These are phyloP conservation scores for Aurinia saxatilis DNA, from an alignment of 345 rosid genomes.

Conservation along the genomic window DNA sequence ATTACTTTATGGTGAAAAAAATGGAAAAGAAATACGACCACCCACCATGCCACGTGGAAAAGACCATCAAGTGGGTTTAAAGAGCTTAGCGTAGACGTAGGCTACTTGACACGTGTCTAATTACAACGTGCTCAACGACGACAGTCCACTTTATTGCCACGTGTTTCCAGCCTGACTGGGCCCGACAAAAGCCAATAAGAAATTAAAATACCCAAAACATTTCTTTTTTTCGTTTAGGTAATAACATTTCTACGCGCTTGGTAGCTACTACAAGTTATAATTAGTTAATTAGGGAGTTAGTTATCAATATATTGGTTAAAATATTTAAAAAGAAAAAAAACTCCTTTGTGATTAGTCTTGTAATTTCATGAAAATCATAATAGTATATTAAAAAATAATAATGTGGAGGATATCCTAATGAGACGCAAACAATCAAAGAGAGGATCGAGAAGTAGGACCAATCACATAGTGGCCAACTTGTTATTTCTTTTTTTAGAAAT, in stretches of 20 bases:
- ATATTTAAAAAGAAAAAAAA: too few relatives aligned
- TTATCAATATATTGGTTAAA: too few relatives aligned
- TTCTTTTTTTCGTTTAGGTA: background rate
- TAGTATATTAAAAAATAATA: too few relatives aligned
- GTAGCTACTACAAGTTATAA: background rate
- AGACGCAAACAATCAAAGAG: conserved; percentile 29
- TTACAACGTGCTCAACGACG: conserved; percentile 24
- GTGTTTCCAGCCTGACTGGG: conserved; percentile 33
- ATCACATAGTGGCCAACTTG: conserved; percentile 26
- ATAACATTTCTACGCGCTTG: background rate
- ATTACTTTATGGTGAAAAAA: background rate
- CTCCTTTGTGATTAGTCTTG: too few relatives aligned
- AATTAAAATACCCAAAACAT: background rate
- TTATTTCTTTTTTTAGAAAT: background rate
- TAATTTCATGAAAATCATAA: too few relatives aligned
- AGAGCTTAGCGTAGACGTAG: conserved; percentile 25
- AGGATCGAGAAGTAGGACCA: conserved; percentile 24
- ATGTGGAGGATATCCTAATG: conserved; percentile 22
- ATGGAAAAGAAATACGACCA: conserved; percentile 21
- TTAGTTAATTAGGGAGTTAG: too few relatives aligned
- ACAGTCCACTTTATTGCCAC: conserved; percentile 26
- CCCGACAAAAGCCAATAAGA: background rate
- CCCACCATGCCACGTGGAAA: conserved; percentile 31
- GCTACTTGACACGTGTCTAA: conserved; percentile 29
- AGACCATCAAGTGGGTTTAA: conserved; percentile 24